Evolutionary conservation across 805 yeast species (phyloP), one percentile per base, ranked within the genome.

Genomic region (Huiozyma sinensis): DNA sequence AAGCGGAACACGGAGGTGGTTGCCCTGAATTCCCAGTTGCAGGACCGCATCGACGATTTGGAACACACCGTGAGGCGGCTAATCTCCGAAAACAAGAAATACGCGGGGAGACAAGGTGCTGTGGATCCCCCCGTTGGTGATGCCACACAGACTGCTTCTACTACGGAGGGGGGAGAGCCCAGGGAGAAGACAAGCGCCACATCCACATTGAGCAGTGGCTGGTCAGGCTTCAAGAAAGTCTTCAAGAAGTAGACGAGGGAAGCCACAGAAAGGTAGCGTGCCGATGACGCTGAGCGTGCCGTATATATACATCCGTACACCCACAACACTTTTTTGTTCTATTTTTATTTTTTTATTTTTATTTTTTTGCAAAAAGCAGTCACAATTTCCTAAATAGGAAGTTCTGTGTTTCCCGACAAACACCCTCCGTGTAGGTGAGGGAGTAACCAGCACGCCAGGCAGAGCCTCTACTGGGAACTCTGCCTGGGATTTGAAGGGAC

Each of bases 1-100:
- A 74, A 73, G 42, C 68, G 81, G 45, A 81, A 81, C 49, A 55
- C 71, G 40, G 79, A 78, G 57, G 83, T 81, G n/a, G 76, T 77
- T 80, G 79, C 72, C 44, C 70, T 74, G 47, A 81, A 81, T 50
- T 65, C 75, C 47, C 61, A 68, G 32, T 60, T 80, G 11, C 85
- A 79, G 48, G 81, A 76, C 33, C 73, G 69, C 45, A 57, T 78
- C 1, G 63, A 64, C 10, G 54, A 60, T 11, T 58, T 77, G 17
- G 73, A 77, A 47, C 56, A 56, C 24, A 69, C 70, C 45, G 51
- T 72, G 34, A 70, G 60, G 6, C 60, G 55, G 1, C 50, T 71
- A 44, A 69, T 64, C 40, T 49, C 49, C 7, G 55, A 51, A 5
- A 63, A 63, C 42, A 55, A 48, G 30, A 30, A 24, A 7, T 30